phyloP scores from a whole-genome alignment of 2,329 filamentous ascomycete species.

The Fusarium nelsonii region DNA sequence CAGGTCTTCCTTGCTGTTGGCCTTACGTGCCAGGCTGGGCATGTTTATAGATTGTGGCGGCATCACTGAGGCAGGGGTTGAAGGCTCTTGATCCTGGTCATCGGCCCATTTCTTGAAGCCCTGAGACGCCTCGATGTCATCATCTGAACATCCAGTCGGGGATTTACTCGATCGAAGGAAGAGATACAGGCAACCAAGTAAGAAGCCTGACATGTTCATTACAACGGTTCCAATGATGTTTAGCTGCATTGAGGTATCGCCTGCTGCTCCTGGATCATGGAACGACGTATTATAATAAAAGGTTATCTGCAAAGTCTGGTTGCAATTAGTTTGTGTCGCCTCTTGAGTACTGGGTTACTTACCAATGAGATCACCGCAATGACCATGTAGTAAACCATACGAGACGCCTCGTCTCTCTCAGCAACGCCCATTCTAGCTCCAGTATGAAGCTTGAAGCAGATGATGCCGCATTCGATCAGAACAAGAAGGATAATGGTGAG shows the following conservation, averaged over 20 bases:
- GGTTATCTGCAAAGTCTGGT: conserved; percentile 69
- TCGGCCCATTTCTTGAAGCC: conserved; percentile 36
- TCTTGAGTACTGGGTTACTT: conserved; percentile 46
- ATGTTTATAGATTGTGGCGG: conserved; percentile 26
- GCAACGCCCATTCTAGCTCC: conserved; percentile 66
- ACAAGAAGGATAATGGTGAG: conserved; percentile 64
- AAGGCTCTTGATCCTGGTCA: conserved; percentile 31
- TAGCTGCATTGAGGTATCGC: conserved; percentile 60
- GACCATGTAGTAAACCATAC: conserved; percentile 76
- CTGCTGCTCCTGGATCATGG: conserved; percentile 51
- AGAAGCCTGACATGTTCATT: conserved; percentile 73
- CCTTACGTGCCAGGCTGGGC: conserved; percentile 24
- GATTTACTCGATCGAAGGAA: conserved; percentile 74
- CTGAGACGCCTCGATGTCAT: conserved; percentile 18
- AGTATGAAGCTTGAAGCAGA: conserved; percentile 69
- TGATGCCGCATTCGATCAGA: conserved; percentile 62
- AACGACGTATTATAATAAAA: conserved; percentile 72
- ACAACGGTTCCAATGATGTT: conserved; percentile 75
- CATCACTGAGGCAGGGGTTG: conserved; percentile 16
- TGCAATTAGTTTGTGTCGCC: conserved; percentile 49
- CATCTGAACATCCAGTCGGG: conserved; percentile 63
- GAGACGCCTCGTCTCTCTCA: conserved; percentile 73
- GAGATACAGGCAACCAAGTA: conserved; percentile 74
- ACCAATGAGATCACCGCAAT: conserved; percentile 70
- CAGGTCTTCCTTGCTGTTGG: conserved; percentile 27